Base-by-base conservation (phyloP, 2,329 filamentous ascomycete genomes). In the Xylariaceae sp. region DNA sequence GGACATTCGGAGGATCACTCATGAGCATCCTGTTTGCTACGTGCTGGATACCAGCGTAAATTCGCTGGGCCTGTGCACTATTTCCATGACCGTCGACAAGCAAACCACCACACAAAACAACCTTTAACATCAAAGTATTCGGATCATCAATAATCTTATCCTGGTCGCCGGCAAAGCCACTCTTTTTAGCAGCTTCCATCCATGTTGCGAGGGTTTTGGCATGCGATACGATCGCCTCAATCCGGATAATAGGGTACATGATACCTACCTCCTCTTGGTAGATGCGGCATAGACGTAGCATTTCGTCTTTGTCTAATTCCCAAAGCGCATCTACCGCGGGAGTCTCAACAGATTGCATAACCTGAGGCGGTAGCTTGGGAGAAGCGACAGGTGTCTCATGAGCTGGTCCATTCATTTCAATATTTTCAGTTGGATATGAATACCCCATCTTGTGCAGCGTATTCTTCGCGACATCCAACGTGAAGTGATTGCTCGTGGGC, bases 371-470 rank as follows among this genome's bases (percentile, higher is more conserved):
- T 6, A 70, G 42, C 7, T 62, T 58, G 1, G 73, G 72, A 12
- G 73, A 74, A 4, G 60, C 51, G 6, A 59, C 64, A 0, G 68
- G 65, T 1, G 67, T 68, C 7, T 67, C 67, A 8, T 72, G 68
- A 7, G 60, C 74, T 1, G 78, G 78, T 3, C 71, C 72, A 31
- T 77, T 77, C 37, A 85, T 83, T n/a, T 87, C 84, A n/a, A 80
- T 74, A 2, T 70, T 74, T 47, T 86, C 85, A 1, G 80, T 80
- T 1, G 83, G 73, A 1, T 78, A 81, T 31, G 83, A 85, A 66
- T 95, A 94, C 3, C 91, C 91, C 88, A 96, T 95, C 57, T 86
- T 91, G 66, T 91, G 87, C 39, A 96, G 78, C 48, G 91, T 95
- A 50, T 83, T 89, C 69, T 90, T 91, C 37, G 91, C 91, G 11